These are phyloP conservation scores for Grosmannia serpens DNA, from an alignment of 2,329 filamentous ascomycete genomes.

Conservation along the genomic window DNA sequence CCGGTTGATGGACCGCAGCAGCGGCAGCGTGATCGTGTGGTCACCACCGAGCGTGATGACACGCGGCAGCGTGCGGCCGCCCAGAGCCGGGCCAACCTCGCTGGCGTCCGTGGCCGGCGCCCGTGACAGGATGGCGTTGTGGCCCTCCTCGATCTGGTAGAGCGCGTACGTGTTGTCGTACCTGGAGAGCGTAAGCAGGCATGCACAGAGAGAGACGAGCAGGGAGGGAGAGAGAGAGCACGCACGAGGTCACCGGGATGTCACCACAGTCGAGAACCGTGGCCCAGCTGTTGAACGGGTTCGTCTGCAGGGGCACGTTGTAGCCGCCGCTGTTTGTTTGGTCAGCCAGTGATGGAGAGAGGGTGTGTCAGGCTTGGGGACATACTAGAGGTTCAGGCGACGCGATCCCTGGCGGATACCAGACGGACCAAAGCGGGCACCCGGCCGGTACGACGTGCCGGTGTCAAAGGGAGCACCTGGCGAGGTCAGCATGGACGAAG, in stretches of 20 bases:
- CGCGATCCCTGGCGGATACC: constrained; percentile 80
- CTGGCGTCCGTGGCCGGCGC: constrained; percentile 57
- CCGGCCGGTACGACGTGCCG: constrained; percentile 73
- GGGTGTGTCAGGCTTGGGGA: constrained; percentile 2
- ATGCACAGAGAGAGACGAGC: too few species aligned
- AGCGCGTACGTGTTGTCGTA: constrained; percentile 73
- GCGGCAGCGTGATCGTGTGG: constrained; percentile 50
- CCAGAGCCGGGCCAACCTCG: constrained; percentile 55
- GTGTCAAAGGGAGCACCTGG: constrained; percentile 74
- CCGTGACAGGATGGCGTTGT: constrained; percentile 63
- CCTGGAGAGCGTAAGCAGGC: too few species aligned
- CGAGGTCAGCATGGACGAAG: background rate
- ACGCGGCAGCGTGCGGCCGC: constrained; percentile 65
- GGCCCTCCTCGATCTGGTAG: constrained; percentile 75
- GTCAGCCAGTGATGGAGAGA: background rate
- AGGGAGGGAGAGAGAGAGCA: too few species aligned
- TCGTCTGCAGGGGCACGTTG: constrained; percentile 68
- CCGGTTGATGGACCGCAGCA: constrained; percentile 47
- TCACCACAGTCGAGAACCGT: constrained; percentile 75
- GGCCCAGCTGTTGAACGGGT: constrained; percentile 73
- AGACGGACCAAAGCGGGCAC: constrained; percentile 73
- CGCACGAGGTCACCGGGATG: constrained; percentile 68
- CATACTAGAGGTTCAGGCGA: constrained; percentile 77
- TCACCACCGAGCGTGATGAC: constrained; percentile 66
- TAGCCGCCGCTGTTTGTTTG: constrained; percentile 58